Evolutionary conservation across 345 rosid species (phyloP), one percentile per base, ranked within the genome.

Genomic region (Hirschfeldia incana): DNA sequence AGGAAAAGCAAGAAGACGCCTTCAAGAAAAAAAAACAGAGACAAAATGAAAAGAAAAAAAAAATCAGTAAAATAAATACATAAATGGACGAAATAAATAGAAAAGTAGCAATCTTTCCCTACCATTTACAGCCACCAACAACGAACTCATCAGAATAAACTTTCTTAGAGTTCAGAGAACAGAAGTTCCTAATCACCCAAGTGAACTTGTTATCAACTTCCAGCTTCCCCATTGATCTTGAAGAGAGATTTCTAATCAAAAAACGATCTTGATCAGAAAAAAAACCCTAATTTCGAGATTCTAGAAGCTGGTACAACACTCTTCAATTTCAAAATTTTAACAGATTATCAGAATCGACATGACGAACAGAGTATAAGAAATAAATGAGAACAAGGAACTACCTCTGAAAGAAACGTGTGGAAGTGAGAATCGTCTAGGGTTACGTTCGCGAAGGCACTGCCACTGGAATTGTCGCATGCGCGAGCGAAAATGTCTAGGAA

Each of bases 1-100:
- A 0, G 97, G 95, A 57, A 88, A 91, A 10, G 86, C 87, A 30
- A 90, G 86, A 76, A 91, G 73, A 79, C 95, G 86, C 98, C 93
- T 93, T 84, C 78, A 51, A 51, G 57, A 53, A 15, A 4, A 46
- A n/a, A 49, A 49, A n/a, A 4, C 17, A 49, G 57, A n/a, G 15
- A 49, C 17, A 49, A n/a, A 13, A 49, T 0, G 16, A 21, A 21
- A 13, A 4, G 13, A 10, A 2, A 4, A 46, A 53, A 16, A 51
- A 37, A 89, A 51, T 1, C 60, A 55, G 27, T 8, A 55, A 13
- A 26, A 59, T 9, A 5, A 58, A 55, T 46, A 55, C 9, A 16
- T 55, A 16, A 55, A 55, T 55, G 60, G 27, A 55, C 28, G 27
- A 55, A 16, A 17, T 6, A 6, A 53, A 6, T 17, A 57, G 11